Base-by-base conservation (phyloP, 768 basidiomycete species). In the Leccinum sublutescens region DNA sequence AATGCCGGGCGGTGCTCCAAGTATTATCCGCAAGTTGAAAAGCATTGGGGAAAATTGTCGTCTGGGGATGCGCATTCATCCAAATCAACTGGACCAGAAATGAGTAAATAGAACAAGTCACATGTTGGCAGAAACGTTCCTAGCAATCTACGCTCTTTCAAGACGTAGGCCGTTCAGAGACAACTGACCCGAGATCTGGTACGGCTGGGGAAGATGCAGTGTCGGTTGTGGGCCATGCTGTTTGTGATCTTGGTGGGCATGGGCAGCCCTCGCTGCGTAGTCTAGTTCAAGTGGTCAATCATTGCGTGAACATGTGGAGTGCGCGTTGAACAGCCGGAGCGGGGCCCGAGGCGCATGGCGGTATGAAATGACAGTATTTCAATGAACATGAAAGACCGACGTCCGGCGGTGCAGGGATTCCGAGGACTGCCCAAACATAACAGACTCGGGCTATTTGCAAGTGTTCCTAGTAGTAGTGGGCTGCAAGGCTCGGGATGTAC, bases 261-360 rank as follows among this genome's bases (percentile, higher is more conserved):
- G 68, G 63, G 57, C 56, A 51, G 31, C 70, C 67, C 62, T 66
- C 68, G 59, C 62, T 54, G 64, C 60, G 63, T 57, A 68, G 68
- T 56, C 59, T 59, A 51, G 70, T 68, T 68, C 64, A 52, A 64
- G 62, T 58, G 59, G 68, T 64, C 62, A 56, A 57, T 69, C 57
- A 54, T 71, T 64, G 69, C 62, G 61, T 55, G 67, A 64, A 71
- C 70, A 73, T 75, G 71, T 71, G 71, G 71, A 65, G 52, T 66
- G 64, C 64, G 71, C 73, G 57, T 73, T 71, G 71, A 62, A 65
- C 64, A 55, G 60, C 64, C 56, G 58, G 60, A 71, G 60, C 61
- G 65, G 67, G 71, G 69, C 67, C 61, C 64, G 60, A 65, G 56
- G 64, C 59, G 55, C 62, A 58, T 73, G 67, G 62, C 48, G 58